A percentile compares a stretch with the other conserved stretches of the same genome.
Conservation (phyloP, 345 rosid genomes). For the Capsella bursapastoris region DNA sequence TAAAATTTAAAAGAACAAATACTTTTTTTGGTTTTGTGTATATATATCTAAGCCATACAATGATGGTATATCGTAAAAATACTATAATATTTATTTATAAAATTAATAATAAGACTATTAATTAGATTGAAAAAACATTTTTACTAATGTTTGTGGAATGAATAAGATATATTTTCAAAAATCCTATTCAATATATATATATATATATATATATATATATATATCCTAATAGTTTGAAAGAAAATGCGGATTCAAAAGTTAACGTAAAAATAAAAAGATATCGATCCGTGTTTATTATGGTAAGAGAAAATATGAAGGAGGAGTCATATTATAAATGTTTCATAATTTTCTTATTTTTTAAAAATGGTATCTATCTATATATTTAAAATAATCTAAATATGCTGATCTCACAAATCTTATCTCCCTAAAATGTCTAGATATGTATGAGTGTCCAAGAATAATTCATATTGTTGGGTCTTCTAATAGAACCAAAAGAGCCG, state of each 20-base stretch:
- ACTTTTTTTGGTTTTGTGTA: background rate
- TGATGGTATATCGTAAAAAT: background rate
- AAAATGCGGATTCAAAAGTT: background rate
- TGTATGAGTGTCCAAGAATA: constrained; percentile 22
- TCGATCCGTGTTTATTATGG: background rate
- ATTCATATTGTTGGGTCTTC: background rate
- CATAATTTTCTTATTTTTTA: background rate
- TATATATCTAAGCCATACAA: background rate
- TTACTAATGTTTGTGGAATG: background rate
- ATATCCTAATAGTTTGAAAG: background rate
- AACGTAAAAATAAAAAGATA: no score
- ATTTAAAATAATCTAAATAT: background rate
- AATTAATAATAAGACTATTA: background rate
- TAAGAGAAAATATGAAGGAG: background rate
- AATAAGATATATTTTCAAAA: no score
- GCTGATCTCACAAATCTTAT: constrained; percentile 33
- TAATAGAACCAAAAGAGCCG: constrained; percentile 9
- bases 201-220: no score
- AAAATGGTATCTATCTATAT: background rate
- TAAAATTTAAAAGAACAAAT: no score
- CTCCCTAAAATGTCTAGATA: constrained; percentile 9
- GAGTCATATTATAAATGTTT: background rate
- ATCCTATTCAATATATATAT: no score
- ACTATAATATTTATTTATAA: background rate
- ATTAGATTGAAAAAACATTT: background rate